Base-by-base conservation (phyloP, 1,139 yeast genomes). In the Geotrichum siamense region DNA sequence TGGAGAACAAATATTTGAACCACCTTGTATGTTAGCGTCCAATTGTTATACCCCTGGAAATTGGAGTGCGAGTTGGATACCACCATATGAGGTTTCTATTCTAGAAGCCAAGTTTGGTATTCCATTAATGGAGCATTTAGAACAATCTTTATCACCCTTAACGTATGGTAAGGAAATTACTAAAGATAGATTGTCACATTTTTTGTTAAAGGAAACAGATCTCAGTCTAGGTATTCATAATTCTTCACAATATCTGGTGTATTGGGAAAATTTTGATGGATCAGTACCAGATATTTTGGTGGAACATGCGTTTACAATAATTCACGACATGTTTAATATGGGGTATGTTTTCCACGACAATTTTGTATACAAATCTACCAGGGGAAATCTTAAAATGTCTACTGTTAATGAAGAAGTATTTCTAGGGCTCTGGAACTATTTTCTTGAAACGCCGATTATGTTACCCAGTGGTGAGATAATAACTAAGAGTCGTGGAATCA, bases 91-190 rank as follows among this genome's bases (percentile, higher is more conserved):
- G 21, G 13, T 33, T 9, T 33, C 37, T 8, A 33, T 33, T 20
- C 17, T 33, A n/a, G 37, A 33, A 33, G 37, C 37, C 25, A 33
- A 33, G 37, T 33, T 33, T 33, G 37, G 37, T 5, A 17, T 33
- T 33, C 37, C 37, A 9, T n/a, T 33, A 8, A 33, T 20, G 13
- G 37, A 33, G 16, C 37, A 33, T 21, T 15, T 33, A 6, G 37
- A 33, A 17, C 37, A 33, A 20, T 21, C 37, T 4, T 16, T 33
- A 5, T 8, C 25, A 5, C 37, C 37, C 5, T 20, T 33, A 8
- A 12, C 37, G 4, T 33, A 33, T 33, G 37, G 37, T 10, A 33
- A 33, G 21, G 37, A 33, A 22, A 13, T 33, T 15, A 33, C 37
- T 5, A 21, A 33, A 4, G 37, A 33, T 21, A 8, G 37, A 21